These are phyloP conservation scores for Leishmania amazonensis DNA, from an alignment of 208 protist species.

Conservation along the genomic window DNA sequence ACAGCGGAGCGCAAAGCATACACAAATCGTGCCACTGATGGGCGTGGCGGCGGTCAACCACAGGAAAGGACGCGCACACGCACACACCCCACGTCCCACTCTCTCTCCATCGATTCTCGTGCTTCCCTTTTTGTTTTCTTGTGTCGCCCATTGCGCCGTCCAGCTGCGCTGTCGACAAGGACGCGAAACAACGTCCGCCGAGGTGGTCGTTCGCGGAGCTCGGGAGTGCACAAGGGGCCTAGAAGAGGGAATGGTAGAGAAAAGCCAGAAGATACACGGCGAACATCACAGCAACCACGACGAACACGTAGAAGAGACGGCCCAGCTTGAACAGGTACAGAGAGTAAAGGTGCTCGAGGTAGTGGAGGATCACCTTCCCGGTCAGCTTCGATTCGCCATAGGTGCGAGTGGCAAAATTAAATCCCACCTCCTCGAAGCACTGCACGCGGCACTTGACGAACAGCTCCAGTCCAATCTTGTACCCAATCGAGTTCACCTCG, in stretches of 20 bases:
- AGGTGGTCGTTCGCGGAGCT: not conserved
- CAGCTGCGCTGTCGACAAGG: not conserved
- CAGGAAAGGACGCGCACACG: not conserved
- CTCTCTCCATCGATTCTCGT: not conserved
- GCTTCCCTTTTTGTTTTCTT: not conserved
- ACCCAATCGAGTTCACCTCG: conserved; percentile 86
- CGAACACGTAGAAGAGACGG: conserved; percentile 34
- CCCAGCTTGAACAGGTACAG: conserved; percentile 81
- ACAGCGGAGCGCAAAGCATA: not conserved
- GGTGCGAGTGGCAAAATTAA: conserved; percentile 81
- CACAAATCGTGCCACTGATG: not conserved
- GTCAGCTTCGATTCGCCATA: conserved; percentile 90
- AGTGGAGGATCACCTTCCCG: conserved; percentile 88
- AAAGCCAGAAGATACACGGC: conserved; percentile 17
- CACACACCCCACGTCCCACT: not conserved
- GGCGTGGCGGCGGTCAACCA: not conserved
- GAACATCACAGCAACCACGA: conserved; percentile 27
- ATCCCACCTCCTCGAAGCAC: conserved; percentile 76
- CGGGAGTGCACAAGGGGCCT: not conserved
- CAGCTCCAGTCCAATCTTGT: conserved; percentile 94
- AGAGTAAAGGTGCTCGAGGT: conserved; percentile 74
- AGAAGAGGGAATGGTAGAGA: conserved; percentile 9
- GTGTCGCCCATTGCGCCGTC: not conserved
- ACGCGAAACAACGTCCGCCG: not conserved
- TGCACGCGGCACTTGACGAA: conserved; percentile 88